Percentiles rank a stretch among this genome's conserved stretches.
Evolutionary conservation across 345 rosid genomes (phyloP).

Genomic region (Gossypium bickii): DNA sequence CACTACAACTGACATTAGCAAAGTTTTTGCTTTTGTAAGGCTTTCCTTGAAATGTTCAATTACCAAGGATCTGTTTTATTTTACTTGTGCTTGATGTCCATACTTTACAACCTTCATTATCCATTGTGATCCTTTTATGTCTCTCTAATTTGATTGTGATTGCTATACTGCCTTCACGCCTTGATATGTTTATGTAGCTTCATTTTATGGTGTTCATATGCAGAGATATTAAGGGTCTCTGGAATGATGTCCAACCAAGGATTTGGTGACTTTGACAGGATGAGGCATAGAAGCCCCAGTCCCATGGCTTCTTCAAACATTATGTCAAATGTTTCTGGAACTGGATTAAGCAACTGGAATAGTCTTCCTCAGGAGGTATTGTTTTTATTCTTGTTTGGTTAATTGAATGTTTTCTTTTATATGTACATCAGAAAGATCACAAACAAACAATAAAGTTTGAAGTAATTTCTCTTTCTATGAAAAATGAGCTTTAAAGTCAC

Average conservation of each 20-base stretch:
- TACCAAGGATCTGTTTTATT: neutral
- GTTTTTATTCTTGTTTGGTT: neutral
- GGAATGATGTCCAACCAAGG: conserved; percentile 91
- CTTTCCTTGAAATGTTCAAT: neutral
- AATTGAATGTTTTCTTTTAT: neutral
- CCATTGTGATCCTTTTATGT: neutral
- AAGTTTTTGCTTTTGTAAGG: neutral
- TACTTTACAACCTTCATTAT: conserved; percentile 1
- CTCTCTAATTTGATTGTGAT: neutral
- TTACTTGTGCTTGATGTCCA: neutral
- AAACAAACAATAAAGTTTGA: neutral
- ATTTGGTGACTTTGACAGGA: conserved; percentile 71
- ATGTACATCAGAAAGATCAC: neutral
- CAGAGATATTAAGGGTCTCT: conserved; percentile 80
- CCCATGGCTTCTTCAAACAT: conserved; percentile 96
- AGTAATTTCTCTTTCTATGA: neutral
- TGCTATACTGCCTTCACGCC: neutral
- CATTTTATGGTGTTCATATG: conserved; percentile 22
- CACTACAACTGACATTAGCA: neutral
- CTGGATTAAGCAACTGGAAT: conserved; percentile 76
- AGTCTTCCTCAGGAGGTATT: conserved; percentile 75
- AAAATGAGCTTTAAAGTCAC: conserved; percentile 1
- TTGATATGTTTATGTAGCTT: neutral
- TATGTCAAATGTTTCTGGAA: conserved; percentile 61
- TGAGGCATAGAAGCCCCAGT: conserved; percentile 92